These are phyloP conservation scores for Pontederia paniculata DNA, from an alignment of 176 grass and related monocot genomes.

Conservation along the genomic window DNA sequence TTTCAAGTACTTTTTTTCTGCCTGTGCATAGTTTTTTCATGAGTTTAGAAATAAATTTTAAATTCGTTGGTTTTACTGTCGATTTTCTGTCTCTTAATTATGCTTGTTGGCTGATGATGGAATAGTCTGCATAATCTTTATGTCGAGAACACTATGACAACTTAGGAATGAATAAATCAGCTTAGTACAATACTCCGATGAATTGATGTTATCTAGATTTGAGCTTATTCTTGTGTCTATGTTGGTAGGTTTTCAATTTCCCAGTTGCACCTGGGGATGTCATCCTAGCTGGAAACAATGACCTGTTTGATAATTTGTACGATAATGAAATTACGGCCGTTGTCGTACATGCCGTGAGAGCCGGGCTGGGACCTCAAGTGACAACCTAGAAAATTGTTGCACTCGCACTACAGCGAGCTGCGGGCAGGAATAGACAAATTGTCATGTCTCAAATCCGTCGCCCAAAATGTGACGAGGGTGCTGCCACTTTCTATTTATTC, in stretches of 20 bases:
- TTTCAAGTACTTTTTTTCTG: neutral
- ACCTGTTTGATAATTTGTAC: constrained; percentile 85
- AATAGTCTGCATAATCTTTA: neutral
- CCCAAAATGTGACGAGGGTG: no score
- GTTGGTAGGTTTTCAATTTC: constrained; percentile 54
- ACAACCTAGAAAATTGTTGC: constrained; percentile 79
- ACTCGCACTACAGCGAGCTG: constrained; percentile 64
- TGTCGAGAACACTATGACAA: no score
- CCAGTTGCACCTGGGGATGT: constrained; percentile 64
- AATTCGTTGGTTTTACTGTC: no score
- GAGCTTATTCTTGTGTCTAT: neutral
- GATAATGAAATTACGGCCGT: constrained; percentile 61
- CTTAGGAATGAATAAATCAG: no score
- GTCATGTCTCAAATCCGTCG: no score
- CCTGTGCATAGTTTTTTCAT: neutral
- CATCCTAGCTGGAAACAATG: constrained; percentile 77
- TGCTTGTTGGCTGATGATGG: no score
- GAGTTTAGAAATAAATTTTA: no score
- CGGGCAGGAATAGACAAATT: constrained; percentile 62
- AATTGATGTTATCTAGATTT: neutral
- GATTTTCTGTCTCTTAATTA: no score
- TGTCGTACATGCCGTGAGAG: constrained; percentile 56
- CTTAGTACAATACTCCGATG: no score
- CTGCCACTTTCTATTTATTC: no score
- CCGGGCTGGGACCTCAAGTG: constrained; percentile 41